Percentiles rank a stretch among this genome's conserved stretches.
Conservation (phyloP, 495 filamentous ascomycete genomes). For the Aspergillus incahuasiensis region DNA sequence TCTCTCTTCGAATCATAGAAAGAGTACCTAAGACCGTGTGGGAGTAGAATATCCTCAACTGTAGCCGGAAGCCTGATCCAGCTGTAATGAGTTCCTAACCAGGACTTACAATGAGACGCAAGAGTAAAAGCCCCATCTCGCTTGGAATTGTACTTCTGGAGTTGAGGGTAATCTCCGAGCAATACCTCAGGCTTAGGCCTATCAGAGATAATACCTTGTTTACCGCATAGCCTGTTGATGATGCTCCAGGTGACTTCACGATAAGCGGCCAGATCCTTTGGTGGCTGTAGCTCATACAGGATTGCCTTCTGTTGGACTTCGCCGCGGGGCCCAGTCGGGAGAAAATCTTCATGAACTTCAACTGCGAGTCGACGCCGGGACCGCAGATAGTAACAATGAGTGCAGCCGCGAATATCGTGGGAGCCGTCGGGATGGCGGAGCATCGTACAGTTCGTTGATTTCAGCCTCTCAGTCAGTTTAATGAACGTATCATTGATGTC, state of each 20-base stretch:
- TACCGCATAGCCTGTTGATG: conserved; percentile 34
- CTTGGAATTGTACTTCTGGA: conserved; percentile 26
- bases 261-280: conserved; percentile 45
- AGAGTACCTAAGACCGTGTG: conserved; percentile 15
- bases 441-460: conserved; percentile 25
- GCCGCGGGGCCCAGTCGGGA: conserved; percentile 33
- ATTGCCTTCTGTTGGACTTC: conserved; percentile 29
- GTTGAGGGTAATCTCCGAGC: conserved; percentile 23
- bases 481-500: conserved; percentile 14
- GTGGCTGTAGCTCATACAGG: conserved; percentile 55
- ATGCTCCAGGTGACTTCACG: conserved; percentile 46
- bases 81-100: conserved; percentile 36
- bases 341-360: conserved; percentile 53
- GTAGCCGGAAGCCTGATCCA: conserved; percentile 23
- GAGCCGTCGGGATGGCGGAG: conserved; percentile 17
- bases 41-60: conserved; percentile 15
- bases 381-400: conserved; percentile 28
- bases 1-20: conserved; percentile 21
- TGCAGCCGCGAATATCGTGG: conserved; percentile 29
- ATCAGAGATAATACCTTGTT: neutral
- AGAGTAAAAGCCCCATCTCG: conserved; percentile 16
- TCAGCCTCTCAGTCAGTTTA: conserved; percentile 29
- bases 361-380: conserved; percentile 46
- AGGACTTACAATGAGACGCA: conserved; percentile 44
- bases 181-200: neutral